These are phyloP conservation scores for Geotrichum macrosporum DNA, from an alignment of 1,139 yeast species.

Conservation along the genomic window DNA sequence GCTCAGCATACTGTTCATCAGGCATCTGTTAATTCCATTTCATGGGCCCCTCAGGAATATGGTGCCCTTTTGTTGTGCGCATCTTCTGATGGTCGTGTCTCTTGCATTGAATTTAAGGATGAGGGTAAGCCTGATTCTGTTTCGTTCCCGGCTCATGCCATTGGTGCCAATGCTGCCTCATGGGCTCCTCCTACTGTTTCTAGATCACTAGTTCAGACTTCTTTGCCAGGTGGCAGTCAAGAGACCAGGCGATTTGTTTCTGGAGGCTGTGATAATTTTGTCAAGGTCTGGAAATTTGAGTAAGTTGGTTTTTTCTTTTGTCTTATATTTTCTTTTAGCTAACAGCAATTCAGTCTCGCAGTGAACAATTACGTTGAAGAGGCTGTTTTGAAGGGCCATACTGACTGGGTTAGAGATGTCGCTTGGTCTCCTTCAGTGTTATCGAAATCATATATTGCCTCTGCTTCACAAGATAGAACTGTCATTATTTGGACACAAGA, in stretches of 20 bases:
- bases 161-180: constrained; percentile 89
- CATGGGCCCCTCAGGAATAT: constrained; percentile 97
- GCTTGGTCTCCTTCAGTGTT: constrained; percentile 95
- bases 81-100: constrained; percentile 88
- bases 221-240: constrained; percentile 27
- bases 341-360: constrained; percentile 34
- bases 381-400: constrained; percentile 77
- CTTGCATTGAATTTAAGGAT: constrained; percentile 86
- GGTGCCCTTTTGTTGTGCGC: constrained; percentile 90
- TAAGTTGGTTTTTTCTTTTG: not conserved
- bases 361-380: constrained; percentile 64
- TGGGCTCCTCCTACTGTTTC: constrained; percentile 78
- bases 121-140: constrained; percentile 74
- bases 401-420: constrained; percentile 98
- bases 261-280: constrained; percentile 92
- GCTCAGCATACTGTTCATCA: constrained; percentile 85
- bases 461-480: constrained; percentile 95
- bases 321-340: not conserved
- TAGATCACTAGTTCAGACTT: constrained; percentile 37
- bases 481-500: constrained; percentile 92
- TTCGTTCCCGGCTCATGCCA: constrained; percentile 75
- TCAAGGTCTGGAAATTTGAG: constrained; percentile 82
- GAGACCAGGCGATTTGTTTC: constrained; percentile 69
- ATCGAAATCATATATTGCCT: constrained; percentile 87
- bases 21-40: constrained; percentile 89